Percentiles rank a stretch among this genome's conserved stretches.
Conservation (phyloP, 176 grass and related monocot species). For the Raddia guianensis region DNA sequence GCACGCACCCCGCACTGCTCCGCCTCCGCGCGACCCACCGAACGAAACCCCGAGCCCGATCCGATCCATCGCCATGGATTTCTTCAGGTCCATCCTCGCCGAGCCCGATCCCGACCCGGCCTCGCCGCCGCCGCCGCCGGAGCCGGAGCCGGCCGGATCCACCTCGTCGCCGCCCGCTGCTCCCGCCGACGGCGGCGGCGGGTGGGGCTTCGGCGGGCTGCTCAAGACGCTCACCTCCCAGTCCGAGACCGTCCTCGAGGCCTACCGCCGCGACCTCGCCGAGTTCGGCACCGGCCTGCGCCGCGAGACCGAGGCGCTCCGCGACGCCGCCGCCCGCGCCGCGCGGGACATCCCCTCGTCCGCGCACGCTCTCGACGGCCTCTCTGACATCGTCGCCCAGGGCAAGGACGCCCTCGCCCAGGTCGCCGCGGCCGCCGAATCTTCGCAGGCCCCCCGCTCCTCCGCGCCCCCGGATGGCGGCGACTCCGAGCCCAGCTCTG, state of each 20-base stretch:
- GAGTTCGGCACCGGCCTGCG: conserved; percentile 90
- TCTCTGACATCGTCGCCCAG: conserved; percentile 83
- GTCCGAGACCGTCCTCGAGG: conserved; percentile 86
- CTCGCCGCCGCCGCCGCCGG: conserved; percentile 14
- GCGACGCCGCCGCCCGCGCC: conserved; percentile 65
- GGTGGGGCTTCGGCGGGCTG: conserved; percentile 73
- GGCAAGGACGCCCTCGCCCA: conserved; percentile 80
- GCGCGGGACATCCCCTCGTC: conserved; percentile 61
- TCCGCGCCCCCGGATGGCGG: conserved; percentile 30
- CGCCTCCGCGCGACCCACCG: not conserved
- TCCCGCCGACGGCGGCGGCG: conserved; percentile 6
- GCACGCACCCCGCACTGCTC: not conserved
- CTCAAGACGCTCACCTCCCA: conserved; percentile 77
- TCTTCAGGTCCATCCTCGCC: conserved; percentile 85
- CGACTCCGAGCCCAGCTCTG: conserved; percentile 46
- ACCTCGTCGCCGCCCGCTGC: not conserved
- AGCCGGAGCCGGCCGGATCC: conserved; percentile 32
- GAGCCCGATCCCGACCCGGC: conserved; percentile 40
- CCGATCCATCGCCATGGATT: conserved; percentile 72
- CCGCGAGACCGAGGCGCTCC: conserved; percentile 80
- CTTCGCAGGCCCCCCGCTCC: conserved; percentile 7
- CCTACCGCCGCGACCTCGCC: conserved; percentile 88
- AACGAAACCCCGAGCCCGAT: not conserved
- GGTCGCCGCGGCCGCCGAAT: conserved; percentile 25
- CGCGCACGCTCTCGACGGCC: conserved; percentile 58